Percentiles rank a stretch among this genome's conserved stretches.
Conservation (phyloP, 805 yeast genomes). For the Metschnikowia dekortorum region DNA sequence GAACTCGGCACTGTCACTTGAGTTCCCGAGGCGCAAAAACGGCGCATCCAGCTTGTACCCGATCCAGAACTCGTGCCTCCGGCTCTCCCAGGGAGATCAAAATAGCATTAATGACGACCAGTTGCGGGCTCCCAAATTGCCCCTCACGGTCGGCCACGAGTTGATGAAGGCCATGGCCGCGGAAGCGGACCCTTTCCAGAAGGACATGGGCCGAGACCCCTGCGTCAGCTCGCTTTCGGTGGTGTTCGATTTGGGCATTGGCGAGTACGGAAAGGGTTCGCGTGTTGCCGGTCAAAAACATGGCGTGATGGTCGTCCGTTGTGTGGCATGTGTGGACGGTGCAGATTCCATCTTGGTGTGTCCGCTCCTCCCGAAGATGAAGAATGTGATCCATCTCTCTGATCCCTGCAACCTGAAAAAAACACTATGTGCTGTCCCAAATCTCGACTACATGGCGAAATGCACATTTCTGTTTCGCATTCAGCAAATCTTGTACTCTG, state of each 20-base stretch:
- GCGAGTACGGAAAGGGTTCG: conserved; percentile 7
- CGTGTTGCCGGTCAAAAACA: not conserved
- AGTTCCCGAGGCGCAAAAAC: conserved; percentile 11
- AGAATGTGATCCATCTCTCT: conserved; percentile 6
- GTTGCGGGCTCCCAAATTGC: not conserved
- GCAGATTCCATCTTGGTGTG: conserved; percentile 6
- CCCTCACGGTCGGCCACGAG: not conserved
- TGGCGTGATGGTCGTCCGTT: conserved; percentile 4
- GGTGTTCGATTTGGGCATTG: conserved; percentile 10
- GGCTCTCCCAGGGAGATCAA: not conserved
- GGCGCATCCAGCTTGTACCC: conserved; percentile 9
- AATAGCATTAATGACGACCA: not conserved
- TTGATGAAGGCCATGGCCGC: conserved; percentile 5
- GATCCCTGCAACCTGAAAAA: conserved; percentile 5
- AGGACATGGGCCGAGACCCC: conserved; percentile 10
- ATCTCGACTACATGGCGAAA: not conserved
- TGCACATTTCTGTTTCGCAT: conserved; percentile 7
- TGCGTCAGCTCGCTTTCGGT: conserved; percentile 8
- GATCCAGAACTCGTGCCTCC: conserved; percentile 10
- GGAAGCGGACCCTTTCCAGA: conserved; percentile 11
- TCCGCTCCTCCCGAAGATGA: conserved; percentile 12
- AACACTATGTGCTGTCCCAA: conserved; percentile 3
- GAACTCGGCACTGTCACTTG: not conserved
- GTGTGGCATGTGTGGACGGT: conserved; percentile 8
- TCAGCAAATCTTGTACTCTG: conserved; percentile 8